These are phyloP conservation scores for Linnemannia elongata DNA, from an alignment of 192 early-diverging fungal species.

Conservation along the genomic window DNA sequence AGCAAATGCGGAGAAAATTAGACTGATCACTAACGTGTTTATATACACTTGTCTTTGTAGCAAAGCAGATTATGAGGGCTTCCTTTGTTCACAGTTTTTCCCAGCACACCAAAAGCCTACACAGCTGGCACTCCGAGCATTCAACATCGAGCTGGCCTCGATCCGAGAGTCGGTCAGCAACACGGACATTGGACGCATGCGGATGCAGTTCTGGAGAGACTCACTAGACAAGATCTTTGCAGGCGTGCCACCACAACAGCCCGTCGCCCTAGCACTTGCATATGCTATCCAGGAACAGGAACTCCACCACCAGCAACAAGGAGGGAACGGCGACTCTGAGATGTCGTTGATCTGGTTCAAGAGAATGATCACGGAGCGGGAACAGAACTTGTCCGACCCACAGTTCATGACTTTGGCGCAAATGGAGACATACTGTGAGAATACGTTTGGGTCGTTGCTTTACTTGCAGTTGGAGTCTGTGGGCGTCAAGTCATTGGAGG, in stretches of 20 bases:
- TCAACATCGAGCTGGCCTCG: conserved; percentile 91
- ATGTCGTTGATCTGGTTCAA: conserved; percentile 85
- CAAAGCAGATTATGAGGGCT: conserved; percentile 50
- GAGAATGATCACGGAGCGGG: conserved; percentile 80
- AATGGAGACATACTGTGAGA: conserved; percentile 91
- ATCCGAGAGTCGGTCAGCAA: conserved; percentile 82
- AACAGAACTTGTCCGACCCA: conserved; percentile 70
- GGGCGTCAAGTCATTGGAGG: conserved; percentile 82
- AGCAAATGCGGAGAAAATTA: background rate
- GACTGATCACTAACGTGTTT: background rate
- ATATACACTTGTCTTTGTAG: background rate
- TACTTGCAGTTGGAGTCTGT: conserved; percentile 92
- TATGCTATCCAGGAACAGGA: conserved; percentile 59
- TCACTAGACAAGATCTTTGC: conserved; percentile 76
- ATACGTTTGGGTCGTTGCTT: conserved; percentile 86
- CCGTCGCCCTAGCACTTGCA: conserved; percentile 77
- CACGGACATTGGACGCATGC: conserved; percentile 78
- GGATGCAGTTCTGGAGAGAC: conserved; percentile 92
- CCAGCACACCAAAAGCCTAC: conserved; percentile 74
- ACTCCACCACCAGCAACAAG: conserved; percentile 24
- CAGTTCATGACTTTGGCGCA: conserved; percentile 79
- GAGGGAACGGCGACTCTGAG: conserved; percentile 39
- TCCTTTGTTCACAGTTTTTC: conserved; percentile 70
- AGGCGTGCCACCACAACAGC: conserved; percentile 80
- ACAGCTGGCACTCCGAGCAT: conserved; percentile 84